phyloP scores from a whole-genome alignment of 1,284 basidiomycete species.

The Sporisorium sorghi region DNA sequence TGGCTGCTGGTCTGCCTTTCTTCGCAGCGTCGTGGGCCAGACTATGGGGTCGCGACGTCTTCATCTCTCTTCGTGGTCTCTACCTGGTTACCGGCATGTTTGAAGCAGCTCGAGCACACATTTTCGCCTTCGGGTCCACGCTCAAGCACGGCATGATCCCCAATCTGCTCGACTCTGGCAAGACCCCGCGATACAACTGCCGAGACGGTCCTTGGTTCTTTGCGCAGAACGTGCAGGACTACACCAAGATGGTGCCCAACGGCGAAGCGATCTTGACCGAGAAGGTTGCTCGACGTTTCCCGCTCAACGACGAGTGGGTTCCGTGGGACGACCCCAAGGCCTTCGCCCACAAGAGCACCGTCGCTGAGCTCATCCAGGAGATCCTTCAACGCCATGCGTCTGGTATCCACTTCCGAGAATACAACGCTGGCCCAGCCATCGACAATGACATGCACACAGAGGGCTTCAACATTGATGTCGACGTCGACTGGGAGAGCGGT shows the following conservation, averaged over 20 bases:
- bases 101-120: conserved; percentile 56
- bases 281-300: conserved; percentile 88
- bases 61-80: conserved; percentile 64
- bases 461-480: conserved; percentile 93
- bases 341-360: conserved; percentile 71
- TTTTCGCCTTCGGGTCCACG: conserved; percentile 61
- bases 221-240: conserved; percentile 97
- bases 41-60: conserved; percentile 64
- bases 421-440: conserved; percentile 94
- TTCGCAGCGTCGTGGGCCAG: conserved; percentile 64
- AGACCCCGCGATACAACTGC: conserved; percentile 77
- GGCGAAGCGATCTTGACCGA: conserved; percentile 85
- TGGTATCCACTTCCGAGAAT: conserved; percentile 93
- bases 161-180: conserved; percentile 61
- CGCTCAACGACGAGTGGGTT: conserved; percentile 91
- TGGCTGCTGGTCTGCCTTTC: conserved; percentile 66
- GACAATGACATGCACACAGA: conserved; percentile 93
- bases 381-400: conserved; percentile 91
- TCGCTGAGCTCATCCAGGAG: conserved; percentile 95
- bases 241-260: conserved; percentile 83
- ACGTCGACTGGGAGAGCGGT: conserved; percentile 94
- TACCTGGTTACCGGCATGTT: conserved; percentile 65
- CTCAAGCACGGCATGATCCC: conserved; percentile 65
- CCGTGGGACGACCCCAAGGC: conserved; percentile 87
- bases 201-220: conserved; percentile 98